Conservation (phyloP, 805 yeast species). For the Blastobotrys americana region DNA sequence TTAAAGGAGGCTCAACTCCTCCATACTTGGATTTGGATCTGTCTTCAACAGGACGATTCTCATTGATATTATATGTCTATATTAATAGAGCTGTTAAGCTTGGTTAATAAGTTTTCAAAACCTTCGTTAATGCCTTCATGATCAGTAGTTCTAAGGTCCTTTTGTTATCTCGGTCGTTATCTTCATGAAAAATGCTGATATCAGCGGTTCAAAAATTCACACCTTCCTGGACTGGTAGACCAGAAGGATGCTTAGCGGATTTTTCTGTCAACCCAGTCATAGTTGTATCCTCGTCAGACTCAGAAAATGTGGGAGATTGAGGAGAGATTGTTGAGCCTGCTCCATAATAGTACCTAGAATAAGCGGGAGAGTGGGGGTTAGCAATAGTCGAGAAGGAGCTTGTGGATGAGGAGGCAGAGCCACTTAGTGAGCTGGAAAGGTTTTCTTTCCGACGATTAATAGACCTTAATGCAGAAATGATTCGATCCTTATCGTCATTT, state of each 20-base stretch:
- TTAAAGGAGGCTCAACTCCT: no score
- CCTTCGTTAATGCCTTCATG: no score
- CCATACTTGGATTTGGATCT: no score
- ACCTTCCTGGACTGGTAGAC: slow-evolving; percentile 1
- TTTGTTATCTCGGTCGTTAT: no score
- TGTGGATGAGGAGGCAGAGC: slow-evolving; percentile 1
- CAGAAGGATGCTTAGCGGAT: slow-evolving; percentile 2
- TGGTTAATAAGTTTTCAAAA: no score
- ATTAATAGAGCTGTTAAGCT: no score
- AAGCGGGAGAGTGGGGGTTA: slow-evolving; percentile 9
- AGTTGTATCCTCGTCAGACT: slow-evolving; percentile 7
- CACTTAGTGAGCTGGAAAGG: slow-evolving; percentile 12
- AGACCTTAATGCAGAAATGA: slow-evolving; percentile 65
- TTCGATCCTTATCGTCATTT: slow-evolving; percentile 65
- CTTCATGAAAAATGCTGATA: no score
- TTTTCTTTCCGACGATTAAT: slow-evolving; percentile 51
- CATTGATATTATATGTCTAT: no score
- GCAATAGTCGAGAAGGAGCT: slow-evolving; percentile 1
- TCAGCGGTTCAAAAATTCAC: not conserved
- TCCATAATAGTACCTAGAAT: slow-evolving; percentile 15
- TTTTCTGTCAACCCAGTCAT: not conserved
- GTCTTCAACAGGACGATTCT: no score
- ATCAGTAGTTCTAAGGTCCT: no score
- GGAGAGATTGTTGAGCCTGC: slow-evolving; percentile 2
- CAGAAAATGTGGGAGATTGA: slow-evolving; percentile 2